These are phyloP conservation scores for Coemansia sp. DNA, from an alignment of 192 early-diverging fungal genomes.

Conservation along the genomic window DNA sequence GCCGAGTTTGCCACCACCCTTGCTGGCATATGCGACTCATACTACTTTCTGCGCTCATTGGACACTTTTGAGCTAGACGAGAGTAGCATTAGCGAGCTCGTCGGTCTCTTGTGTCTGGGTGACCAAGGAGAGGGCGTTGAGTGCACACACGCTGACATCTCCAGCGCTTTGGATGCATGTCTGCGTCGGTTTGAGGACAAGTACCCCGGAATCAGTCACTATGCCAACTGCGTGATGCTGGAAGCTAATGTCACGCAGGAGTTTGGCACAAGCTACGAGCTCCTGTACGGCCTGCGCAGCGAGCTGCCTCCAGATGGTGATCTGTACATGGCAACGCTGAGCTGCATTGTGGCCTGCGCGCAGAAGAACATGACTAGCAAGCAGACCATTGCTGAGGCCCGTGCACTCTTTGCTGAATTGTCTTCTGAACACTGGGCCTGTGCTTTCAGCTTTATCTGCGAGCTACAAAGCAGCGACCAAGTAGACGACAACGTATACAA, in stretches of 20 bases:
- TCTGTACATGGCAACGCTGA: conserved; percentile 44
- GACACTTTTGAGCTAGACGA: conserved; percentile 26
- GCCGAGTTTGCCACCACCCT: conserved; percentile 18
- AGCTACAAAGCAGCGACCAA: conserved; percentile 23
- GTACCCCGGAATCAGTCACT: conserved; percentile 47
- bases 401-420: conserved; percentile 16
- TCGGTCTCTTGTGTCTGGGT: conserved; percentile 25
- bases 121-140: conserved; percentile 4
- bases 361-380: conserved; percentile 25
- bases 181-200: conserved; percentile 32
- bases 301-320: conserved; percentile 40
- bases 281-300: conserved; percentile 34
- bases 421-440: conserved; percentile 23
- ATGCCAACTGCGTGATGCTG: conserved; percentile 42
- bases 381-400: conserved; percentile 24
- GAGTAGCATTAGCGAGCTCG: conserved; percentile 30
- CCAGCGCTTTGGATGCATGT: conserved; percentile 31
- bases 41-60: conserved; percentile 49
- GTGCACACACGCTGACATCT: conserved; percentile 31
- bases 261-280: conserved; percentile 36
- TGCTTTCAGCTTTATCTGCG: conserved; percentile 36
- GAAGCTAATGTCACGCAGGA: conserved; percentile 49
- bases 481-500: conserved; percentile 6
- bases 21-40: conserved; percentile 42
- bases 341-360: conserved; percentile 29